Conservation (phyloP, 257 asterid species). For the Forsythia viridissima region DNA sequence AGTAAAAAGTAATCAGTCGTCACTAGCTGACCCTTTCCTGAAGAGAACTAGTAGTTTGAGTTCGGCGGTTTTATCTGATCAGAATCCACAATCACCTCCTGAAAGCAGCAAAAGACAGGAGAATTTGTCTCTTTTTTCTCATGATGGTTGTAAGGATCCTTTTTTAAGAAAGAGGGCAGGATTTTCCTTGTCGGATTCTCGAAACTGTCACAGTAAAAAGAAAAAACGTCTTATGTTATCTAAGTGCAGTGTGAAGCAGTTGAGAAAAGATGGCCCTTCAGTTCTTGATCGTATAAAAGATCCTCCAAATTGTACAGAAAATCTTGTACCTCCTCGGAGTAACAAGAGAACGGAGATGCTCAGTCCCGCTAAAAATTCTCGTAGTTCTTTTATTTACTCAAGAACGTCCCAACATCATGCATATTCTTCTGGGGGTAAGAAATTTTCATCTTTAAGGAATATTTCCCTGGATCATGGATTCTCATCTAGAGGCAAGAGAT, state of each 20-base stretch:
- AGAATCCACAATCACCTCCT: conserved; percentile 34
- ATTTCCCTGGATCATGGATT: conserved; percentile 31
- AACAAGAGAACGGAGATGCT: conserved; percentile 35
- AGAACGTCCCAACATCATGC: conserved; percentile 27
- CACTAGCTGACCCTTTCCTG: conserved; percentile 26
- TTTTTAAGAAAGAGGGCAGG: conserved; percentile 37
- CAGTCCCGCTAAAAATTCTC: conserved; percentile 19
- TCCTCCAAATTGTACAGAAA: conserved; percentile 28
- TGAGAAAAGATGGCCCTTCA: conserved; percentile 31
- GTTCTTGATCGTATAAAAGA: conserved; percentile 19
- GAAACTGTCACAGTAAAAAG: conserved; percentile 18
- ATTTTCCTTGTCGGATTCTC: conserved; percentile 33
- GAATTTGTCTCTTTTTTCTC: conserved; percentile 27
- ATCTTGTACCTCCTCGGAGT: conserved; percentile 27
- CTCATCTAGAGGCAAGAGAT: conserved; percentile 43
- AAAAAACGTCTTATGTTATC: conserved; percentile 33
- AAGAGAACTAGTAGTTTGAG: conserved; percentile 35
- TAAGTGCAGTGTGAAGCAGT: conserved; percentile 36
- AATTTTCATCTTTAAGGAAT: conserved; percentile 36
- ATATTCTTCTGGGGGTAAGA: conserved; percentile 37
- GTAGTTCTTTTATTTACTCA: conserved; percentile 31
- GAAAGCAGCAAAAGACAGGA: conserved; percentile 44
- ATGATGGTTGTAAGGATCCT: conserved; percentile 37
- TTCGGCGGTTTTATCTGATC: conserved; percentile 31
- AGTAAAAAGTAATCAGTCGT: conserved; percentile 29